Conservation (phyloP, 2,329 filamentous ascomycete species). For the Ceratocystis eucalypticola region DNA sequence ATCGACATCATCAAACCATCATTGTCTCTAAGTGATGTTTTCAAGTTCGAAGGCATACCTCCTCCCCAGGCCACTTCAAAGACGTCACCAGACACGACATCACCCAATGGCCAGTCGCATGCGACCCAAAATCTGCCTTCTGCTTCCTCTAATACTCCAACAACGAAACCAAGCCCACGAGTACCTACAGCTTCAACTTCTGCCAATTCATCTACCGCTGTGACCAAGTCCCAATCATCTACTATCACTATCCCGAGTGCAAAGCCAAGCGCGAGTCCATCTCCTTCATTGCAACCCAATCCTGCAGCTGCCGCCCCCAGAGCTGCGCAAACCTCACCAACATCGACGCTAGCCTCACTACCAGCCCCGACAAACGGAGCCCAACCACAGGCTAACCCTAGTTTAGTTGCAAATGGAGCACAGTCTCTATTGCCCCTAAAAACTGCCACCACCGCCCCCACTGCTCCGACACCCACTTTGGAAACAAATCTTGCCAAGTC, state of each 20-base stretch:
- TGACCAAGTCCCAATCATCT: neutral
- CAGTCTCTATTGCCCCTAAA: neutral
- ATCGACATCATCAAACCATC: slow-evolving; percentile 17
- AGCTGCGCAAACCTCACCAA: neutral
- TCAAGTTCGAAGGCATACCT: slow-evolving; percentile 13
- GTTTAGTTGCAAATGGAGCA: neutral
- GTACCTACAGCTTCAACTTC: neutral
- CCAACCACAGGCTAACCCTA: neutral
- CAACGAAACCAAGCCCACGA: neutral
- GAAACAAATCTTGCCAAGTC: neutral
- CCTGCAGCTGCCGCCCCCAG: no score
- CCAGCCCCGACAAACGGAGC: neutral
- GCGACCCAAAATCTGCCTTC: neutral
- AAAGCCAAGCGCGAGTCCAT: neutral
- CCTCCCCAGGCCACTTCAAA: neutral
- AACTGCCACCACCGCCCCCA: neutral
- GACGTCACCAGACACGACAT: neutral
- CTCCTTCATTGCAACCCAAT: neutral
- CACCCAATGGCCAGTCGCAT: neutral
- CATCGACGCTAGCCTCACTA: neutral
- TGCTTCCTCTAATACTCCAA: neutral
- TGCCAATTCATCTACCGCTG: neutral
- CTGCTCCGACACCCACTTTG: neutral
- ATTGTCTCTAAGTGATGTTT: slow-evolving; percentile 12
- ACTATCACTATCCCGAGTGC: neutral